A percentile compares a stretch with the other conserved stretches of the same genome.
phyloP scores from a whole-genome alignment of 768 basidiomycete species.

The Russula olivacea region DNA sequence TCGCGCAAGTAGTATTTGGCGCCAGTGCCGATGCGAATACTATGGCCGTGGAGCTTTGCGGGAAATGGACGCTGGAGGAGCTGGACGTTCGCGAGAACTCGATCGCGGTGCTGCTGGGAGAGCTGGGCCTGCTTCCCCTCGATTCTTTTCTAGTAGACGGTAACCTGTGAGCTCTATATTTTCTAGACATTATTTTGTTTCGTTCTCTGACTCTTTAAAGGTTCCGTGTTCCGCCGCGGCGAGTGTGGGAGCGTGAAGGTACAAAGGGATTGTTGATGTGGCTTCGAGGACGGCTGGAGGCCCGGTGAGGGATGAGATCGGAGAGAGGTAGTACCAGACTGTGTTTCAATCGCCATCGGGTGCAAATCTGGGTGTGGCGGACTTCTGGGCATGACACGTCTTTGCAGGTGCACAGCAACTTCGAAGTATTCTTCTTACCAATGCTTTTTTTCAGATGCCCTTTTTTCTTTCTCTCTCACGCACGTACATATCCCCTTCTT shows the following conservation, averaged over 20 bases:
- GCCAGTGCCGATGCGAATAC: slow-evolving; percentile 35
- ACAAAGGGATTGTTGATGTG: slow-evolving; percentile 76
- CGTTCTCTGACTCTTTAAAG: slow-evolving; percentile 28
- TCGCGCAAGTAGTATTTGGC: slow-evolving; percentile 56
- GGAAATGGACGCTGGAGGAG: slow-evolving; percentile 69
- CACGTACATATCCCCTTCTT: too few relatives aligned
- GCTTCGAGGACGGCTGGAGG: slow-evolving; percentile 63
- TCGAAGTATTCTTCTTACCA: too few relatives aligned
- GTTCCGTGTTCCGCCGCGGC: slow-evolving; percentile 70
- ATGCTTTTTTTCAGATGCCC: too few relatives aligned
- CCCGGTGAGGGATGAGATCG: not conserved
- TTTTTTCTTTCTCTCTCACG: too few relatives aligned
- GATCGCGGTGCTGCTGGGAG: slow-evolving; percentile 59
- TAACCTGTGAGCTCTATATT: slow-evolving; percentile 54
- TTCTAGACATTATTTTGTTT: not conserved
- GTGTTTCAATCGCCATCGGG: not conserved
- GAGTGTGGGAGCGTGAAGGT: slow-evolving; percentile 80
- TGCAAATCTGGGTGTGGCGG: too few relatives aligned
- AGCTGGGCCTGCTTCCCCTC: slow-evolving; percentile 67
- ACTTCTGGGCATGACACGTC: too few relatives aligned
- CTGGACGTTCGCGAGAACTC: slow-evolving; percentile 80
- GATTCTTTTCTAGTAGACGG: slow-evolving; percentile 83
- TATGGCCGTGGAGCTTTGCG: slow-evolving; percentile 41
- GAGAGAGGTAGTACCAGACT: too few relatives aligned
- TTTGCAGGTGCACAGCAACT: too few relatives aligned